phyloP scores from a whole-genome alignment of 306 rosid species.

The Senna tora region DNA sequence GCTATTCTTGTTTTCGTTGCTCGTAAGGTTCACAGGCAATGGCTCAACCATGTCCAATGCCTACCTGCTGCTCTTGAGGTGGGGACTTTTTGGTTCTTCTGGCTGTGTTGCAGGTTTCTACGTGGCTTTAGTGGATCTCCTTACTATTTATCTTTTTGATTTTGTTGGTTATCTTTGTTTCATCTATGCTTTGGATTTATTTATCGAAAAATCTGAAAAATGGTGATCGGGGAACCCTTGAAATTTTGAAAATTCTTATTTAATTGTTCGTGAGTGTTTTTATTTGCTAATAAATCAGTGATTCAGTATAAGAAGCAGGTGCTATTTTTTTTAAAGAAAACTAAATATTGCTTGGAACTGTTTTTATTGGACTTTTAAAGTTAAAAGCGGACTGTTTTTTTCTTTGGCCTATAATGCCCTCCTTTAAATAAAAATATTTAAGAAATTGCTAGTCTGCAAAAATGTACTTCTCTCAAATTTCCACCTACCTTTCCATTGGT shows the following conservation, averaged over 20 bases:
- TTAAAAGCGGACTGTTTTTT: constrained; percentile 6
- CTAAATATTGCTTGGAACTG: background rate
- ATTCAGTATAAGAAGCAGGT: background rate
- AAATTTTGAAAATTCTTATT: constrained; percentile 8
- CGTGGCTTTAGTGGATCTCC: constrained; percentile 49
- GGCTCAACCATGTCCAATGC: constrained; percentile 78
- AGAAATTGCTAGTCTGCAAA: background rate
- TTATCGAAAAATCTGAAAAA: constrained; percentile 1
- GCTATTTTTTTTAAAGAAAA: background rate
- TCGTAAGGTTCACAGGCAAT: constrained; percentile 92
- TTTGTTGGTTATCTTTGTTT: constrained; percentile 24
- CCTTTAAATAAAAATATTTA: constrained; percentile 8
- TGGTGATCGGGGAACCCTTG: constrained; percentile 2
- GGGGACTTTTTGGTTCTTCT: constrained; percentile 59
- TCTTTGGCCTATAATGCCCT: constrained; percentile 22
- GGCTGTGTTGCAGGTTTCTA: constrained; percentile 55
- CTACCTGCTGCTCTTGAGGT: constrained; percentile 99
- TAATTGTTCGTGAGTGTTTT: constrained; percentile 26
- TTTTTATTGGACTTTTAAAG: constrained; percentile 12
- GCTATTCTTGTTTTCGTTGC: constrained; percentile 99
- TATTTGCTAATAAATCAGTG: constrained; percentile 15
- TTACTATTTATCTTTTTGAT: constrained; percentile 26
- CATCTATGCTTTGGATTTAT: constrained; percentile 27
- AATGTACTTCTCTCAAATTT: constrained; percentile 21
- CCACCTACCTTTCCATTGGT: constrained; percentile 1